Base-by-base conservation (phyloP, 129 eudicot species). In the Pittosporum tobira region DNA sequence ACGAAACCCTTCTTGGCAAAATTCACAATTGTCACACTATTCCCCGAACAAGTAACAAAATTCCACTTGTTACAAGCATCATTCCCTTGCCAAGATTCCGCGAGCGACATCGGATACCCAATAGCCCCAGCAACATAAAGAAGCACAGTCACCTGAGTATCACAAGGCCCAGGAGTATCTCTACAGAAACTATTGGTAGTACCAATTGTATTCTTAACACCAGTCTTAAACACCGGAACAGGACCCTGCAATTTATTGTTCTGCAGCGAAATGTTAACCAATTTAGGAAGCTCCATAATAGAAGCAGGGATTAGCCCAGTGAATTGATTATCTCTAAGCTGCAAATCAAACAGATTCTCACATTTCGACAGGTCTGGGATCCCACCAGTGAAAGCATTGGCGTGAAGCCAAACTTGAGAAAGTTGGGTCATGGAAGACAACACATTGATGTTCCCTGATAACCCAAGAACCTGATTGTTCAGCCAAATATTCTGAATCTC, bases 181-280 rank as follows among this genome's bases (percentile, higher is more conserved):
- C 52, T 63, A 49, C 95, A 85, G 43, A 81, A 85, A 36, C 84
- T 73, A 56, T 85, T 85, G 6, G 71, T 62, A 20, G 26, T 18
- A n/a, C 54, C 51, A 10, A 77, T 5, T 8, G 45, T 53, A 27
- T 12, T 23, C 2, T 28, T 1, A 22, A 81, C 73, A 3, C 71
- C 67, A 22, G 0, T n/a, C 1, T 44, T 28, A 63, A 79, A 76
- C 62, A 18, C 66, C 3, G 95, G 95, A 40, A 71, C 2, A 16
- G 77, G 73, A 51, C 95, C 95, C 51, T 85, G 95, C 19, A 85
- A 67, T 27, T 73, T 62, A 18, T 81, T 85, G 64, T 85, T 85
- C 56, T 74, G 75, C 45, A 85, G 43, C 4, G 83, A 59, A 25
- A 85, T 62, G 31, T 81, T 81, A 13, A 30, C 51, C 27, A 85